Percentiles rank a stretch among this genome's conserved stretches.
Conservation (phyloP, 2,329 filamentous ascomycete species). For the Colletotrichum cuscutae region DNA sequence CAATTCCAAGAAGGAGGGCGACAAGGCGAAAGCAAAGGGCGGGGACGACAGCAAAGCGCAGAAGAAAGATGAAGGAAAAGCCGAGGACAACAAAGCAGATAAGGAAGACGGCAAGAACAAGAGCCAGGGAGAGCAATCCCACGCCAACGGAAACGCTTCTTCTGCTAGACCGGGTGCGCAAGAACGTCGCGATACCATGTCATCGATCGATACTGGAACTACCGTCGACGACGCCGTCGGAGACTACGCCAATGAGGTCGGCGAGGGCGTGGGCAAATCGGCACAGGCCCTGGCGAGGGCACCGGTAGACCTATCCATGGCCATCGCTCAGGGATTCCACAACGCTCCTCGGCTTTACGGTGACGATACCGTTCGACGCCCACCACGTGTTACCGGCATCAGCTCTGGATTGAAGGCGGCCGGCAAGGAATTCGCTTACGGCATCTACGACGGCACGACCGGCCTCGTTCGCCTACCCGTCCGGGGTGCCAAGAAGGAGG, state of each 20-base stretch:
- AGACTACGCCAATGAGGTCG: constrained; percentile 61
- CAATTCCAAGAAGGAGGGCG: not conserved
- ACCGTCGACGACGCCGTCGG: constrained; percentile 44
- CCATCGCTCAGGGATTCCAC: constrained; percentile 75
- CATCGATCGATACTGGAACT: constrained; percentile 32
- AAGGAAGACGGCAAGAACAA: not conserved
- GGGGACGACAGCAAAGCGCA: not conserved
- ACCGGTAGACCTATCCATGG: constrained; percentile 70
- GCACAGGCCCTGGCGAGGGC: constrained; percentile 63
- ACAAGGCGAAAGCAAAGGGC: not conserved
- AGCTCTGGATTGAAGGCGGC: constrained; percentile 71
- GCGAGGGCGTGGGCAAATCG: constrained; percentile 61
- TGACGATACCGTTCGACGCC: constrained; percentile 74
- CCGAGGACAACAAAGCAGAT: not conserved
- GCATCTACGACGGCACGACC: constrained; percentile 73
- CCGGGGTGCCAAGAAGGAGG: constrained; percentile 65
- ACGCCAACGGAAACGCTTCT: constrained; percentile 8
- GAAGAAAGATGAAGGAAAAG: not conserved
- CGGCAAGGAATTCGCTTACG: constrained; percentile 69
- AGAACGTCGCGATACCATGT: constrained; percentile 35
- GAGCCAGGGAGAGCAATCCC: not conserved
- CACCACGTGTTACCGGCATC: constrained; percentile 72
- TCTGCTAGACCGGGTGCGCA: constrained; percentile 13
- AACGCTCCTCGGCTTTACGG: constrained; percentile 77
- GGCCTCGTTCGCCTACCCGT: constrained; percentile 70